These are phyloP conservation scores for Hypoxylon sp. DNA, from an alignment of 2,329 filamentous ascomycete species.

Conservation along the genomic window DNA sequence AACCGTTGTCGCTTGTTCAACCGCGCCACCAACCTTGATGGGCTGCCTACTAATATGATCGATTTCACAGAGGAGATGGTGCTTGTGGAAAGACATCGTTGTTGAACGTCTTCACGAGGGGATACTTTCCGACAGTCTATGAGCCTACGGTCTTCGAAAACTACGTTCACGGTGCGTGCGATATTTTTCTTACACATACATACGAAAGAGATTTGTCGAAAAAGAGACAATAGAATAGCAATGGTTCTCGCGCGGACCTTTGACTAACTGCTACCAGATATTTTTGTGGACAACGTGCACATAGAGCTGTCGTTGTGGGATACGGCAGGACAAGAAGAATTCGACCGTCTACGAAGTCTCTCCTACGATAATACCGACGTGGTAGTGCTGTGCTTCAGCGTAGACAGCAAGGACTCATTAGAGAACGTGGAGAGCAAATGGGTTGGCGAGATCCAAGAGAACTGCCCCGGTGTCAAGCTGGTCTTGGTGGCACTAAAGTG, in stretches of 20 bases:
- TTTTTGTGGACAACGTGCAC: conserved; percentile 97
- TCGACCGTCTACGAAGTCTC: conserved; percentile 93
- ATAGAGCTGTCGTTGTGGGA: conserved; percentile 99
- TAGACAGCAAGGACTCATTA: conserved; percentile 95
- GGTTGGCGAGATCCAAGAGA: conserved; percentile 98
- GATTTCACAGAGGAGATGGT: conserved; percentile 83
- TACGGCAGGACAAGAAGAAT: conserved; percentile 98
- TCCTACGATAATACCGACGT: conserved; percentile 98
- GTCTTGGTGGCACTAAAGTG: conserved; percentile 97
- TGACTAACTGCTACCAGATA: conserved; percentile 71
- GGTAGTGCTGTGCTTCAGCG: conserved; percentile 98
- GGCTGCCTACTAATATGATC: conserved; percentile 30
- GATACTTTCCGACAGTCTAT: conserved; percentile 99
- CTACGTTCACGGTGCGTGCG: conserved; percentile 88
- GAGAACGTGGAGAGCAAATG: conserved; percentile 99
- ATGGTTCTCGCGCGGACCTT: background rate
- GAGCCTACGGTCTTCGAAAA: conserved; percentile 99
- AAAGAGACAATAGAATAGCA: background rate
- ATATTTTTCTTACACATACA: background rate
- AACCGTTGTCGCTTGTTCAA: conserved; percentile 29
- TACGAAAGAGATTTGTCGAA: background rate
- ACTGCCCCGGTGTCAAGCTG: conserved; percentile 94
- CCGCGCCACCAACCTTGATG: conserved; percentile 17
- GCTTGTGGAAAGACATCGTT: conserved; percentile 97
- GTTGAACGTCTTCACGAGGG: conserved; percentile 98